Percentiles rank a stretch among this genome's conserved stretches.
Conservation (phyloP, 179 eudicot genomes). For the Silene coronaria region DNA sequence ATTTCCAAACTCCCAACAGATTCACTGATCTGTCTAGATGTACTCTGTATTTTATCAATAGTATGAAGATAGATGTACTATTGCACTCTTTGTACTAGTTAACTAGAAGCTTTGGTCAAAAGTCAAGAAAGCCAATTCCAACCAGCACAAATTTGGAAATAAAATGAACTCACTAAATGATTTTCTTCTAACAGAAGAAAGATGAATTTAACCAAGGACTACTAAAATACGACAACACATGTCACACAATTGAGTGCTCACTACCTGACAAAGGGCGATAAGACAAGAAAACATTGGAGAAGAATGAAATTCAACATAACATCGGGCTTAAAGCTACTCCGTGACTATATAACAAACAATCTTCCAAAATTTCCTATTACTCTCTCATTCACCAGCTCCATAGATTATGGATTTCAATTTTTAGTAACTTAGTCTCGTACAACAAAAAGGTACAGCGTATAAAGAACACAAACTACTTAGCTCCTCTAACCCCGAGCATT, state of each 20-base stretch:
- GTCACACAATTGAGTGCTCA: background rate
- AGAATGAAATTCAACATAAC: background rate
- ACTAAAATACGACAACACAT: background rate
- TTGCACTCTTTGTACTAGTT: background rate
- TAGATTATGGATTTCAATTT: background rate
- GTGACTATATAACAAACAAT: background rate
- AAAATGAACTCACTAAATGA: background rate
- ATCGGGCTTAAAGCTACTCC: too few relatives aligned
- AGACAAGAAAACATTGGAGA: background rate
- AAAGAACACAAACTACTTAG: background rate
- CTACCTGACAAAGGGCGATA: background rate
- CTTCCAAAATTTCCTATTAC: background rate
- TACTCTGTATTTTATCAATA: background rate
- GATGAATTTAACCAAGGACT: background rate
- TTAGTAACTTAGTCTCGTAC: background rate
- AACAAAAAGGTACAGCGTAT: background rate
- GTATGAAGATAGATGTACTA: background rate
- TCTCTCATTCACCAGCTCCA: background rate
- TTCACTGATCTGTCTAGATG: background rate
- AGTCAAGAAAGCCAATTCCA: background rate
- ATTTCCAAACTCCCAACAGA: background rate
- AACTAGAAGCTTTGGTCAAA: background rate
- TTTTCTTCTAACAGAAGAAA: background rate
- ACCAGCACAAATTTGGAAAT: background rate
- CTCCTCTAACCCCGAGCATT: background rate